phyloP scores from a whole-genome alignment of 306 rosid species.

The Lablab purpureus region DNA sequence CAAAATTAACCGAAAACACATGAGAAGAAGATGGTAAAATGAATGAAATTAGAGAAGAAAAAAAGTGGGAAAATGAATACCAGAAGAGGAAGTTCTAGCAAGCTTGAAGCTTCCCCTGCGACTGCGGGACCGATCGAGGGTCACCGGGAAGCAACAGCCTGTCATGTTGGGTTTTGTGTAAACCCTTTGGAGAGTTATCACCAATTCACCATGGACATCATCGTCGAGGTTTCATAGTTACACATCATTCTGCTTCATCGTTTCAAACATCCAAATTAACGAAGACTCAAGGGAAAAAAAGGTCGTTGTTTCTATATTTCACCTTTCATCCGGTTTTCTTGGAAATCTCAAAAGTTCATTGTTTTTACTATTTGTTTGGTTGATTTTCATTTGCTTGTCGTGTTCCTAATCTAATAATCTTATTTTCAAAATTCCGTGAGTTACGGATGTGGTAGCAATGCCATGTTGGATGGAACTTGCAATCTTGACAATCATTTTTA shows the following conservation, averaged over 20 bases:
- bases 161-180: slow-evolving; percentile 40
- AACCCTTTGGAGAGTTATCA: neutral
- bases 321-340: slow-evolving; percentile 21
- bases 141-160: slow-evolving; percentile 58
- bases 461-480: neutral
- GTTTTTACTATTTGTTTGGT: slow-evolving; percentile 30
- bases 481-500: neutral
- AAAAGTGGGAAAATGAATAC: slow-evolving; percentile 12
- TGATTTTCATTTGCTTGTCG: neutral
- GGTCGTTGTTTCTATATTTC: slow-evolving; percentile 37
- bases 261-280: slow-evolving; percentile 11
- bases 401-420: neutral
- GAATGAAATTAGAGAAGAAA: slow-evolving; percentile 27
- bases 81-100: slow-evolving; percentile 35
- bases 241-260: slow-evolving; percentile 1
- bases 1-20: too few relatives aligned
- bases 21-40: neutral
- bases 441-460: neutral
- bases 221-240: neutral
- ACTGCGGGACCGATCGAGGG: slow-evolving; percentile 28
- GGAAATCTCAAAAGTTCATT: slow-evolving; percentile 6
- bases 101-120: slow-evolving; percentile 41
- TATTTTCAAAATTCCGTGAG: neutral
- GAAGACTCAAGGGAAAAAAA: neutral
- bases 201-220: slow-evolving; percentile 35